Evolutionary conservation across 2,329 filamentous ascomycete genomes (phyloP), one percentile per base, ranked within the genome.

Genomic region (Cryoendolithus antarcticus): DNA sequence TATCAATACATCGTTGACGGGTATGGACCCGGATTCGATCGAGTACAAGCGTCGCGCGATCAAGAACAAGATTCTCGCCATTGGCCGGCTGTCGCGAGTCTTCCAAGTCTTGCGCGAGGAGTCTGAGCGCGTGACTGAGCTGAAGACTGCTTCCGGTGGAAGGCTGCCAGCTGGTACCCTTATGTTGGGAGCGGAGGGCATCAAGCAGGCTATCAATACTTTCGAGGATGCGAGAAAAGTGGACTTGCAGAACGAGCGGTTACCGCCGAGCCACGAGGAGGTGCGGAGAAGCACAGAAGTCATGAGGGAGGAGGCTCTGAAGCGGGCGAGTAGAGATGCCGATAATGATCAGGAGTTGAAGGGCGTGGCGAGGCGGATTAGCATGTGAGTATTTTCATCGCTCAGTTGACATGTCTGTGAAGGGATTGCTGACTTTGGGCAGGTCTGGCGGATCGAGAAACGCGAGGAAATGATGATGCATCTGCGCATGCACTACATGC

Each of bases 21-120:
- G 52, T 45, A 64, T 72, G 55, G 89, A 96, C 54, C 79, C 82
- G 8, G 86, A 94, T 37, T 88, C 82, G 38, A 85, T 81, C 53
- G 91, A 98, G 60, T 89, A 82, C 70, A 96, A 95, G 73, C 77
- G 91, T 56, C 80, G 88, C 34, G 88, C 88, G 3, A 94, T 98
- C 74, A 96, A 96, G 74, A 98, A 98, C 78, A 98, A 98, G 72
- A 96, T 98, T 57, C 69, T 98, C 53, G 91, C 91, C 44, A 98
- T 98, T 56, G 91, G 91, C 24, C 85, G 91, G 51, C 72, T 98
- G 48, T 96, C 91, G 30, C 84, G 91, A 53, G 91, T 98, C 44
- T 98, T 98, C 80, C 91, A 98, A 62, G 91, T 98, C 37, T 66
- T 98, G 52, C 86, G 91, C 55, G 91, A 98, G 65, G 91, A 98